Conservation (phyloP, 345 rosid genomes). For the Geranium brycei region DNA sequence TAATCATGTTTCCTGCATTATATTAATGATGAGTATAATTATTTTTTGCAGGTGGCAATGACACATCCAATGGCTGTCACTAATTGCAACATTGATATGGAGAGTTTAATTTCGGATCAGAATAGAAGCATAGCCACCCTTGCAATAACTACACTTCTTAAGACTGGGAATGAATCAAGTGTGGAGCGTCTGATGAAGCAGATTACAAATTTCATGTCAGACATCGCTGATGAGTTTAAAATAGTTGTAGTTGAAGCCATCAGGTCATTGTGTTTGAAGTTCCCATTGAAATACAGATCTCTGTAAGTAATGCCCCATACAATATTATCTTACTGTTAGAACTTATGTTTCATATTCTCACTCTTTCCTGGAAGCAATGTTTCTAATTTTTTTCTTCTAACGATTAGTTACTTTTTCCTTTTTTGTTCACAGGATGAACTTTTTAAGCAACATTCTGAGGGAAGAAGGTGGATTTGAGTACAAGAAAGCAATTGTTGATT, state of each 20-base stretch:
- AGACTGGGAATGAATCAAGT: conserved; percentile 98
- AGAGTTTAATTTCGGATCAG: conserved; percentile 93
- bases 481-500: conserved; percentile 93
- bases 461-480: conserved; percentile 99
- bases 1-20: too few relatives aligned
- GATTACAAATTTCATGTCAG: conserved; percentile 95
- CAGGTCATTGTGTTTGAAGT: conserved; percentile 89
- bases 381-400: background rate
- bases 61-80: conserved; percentile 98
- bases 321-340: too few relatives aligned
- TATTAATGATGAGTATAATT: background rate
- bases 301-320: conserved; percentile 42
- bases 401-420: background rate
- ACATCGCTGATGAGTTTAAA: conserved; percentile 96
- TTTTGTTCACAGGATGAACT: conserved; percentile 76
- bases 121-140: conserved; percentile 98
- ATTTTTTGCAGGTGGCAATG: conserved; percentile 82
- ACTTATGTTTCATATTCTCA: too few relatives aligned
- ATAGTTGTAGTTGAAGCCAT: conserved; percentile 98
- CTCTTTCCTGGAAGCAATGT: background rate
- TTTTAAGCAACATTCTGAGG: conserved; percentile 88
- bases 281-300: conserved; percentile 91
- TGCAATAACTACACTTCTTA: conserved; percentile 90
- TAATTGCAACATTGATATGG: conserved; percentile 99
- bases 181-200: conserved; percentile 99